Conservation (phyloP, 192 early-diverging fungal genomes). For the Pilobolus umbonatus region DNA sequence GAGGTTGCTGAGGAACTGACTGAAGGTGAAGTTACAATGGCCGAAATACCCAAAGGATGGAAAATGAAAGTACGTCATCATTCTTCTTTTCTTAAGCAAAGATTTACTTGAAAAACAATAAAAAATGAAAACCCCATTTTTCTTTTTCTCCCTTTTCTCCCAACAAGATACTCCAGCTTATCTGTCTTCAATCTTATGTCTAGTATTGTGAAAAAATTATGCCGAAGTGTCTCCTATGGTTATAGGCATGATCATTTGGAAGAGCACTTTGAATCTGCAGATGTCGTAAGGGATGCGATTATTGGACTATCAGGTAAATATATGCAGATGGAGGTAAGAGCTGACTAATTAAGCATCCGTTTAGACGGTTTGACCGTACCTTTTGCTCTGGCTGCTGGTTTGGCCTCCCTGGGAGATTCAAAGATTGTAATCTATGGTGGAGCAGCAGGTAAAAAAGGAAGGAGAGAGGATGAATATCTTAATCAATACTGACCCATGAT, state of each 20-base stretch:
- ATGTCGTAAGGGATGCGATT: conserved; percentile 42
- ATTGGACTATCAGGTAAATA: conserved; percentile 36
- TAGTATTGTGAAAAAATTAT: no score
- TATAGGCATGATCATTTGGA: conserved; percentile 37
- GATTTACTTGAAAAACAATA: no score
- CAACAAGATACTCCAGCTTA: no score
- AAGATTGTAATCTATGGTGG: conserved; percentile 56
- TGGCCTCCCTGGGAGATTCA: conserved; percentile 47
- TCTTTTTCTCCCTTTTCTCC: no score
- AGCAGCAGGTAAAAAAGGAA: conserved; percentile 42
- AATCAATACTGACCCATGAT: neutral
- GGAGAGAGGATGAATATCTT: neutral
- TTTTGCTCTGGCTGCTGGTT: conserved; percentile 63
- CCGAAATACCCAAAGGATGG: neutral
- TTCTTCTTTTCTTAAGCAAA: no score
- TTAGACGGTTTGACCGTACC: conserved; percentile 50
- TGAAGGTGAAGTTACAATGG: no score
- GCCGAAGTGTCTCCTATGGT: no score
- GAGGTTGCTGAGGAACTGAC: neutral
- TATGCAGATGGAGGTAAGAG: neutral
- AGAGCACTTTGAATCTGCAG: conserved; percentile 40
- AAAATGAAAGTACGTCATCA: neutral
- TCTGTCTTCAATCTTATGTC: no score
- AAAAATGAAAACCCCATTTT: no score
- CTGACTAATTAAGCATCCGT: neutral